phyloP scores from a whole-genome alignment of 257 asterid species.

The Cruciata laevipes region DNA sequence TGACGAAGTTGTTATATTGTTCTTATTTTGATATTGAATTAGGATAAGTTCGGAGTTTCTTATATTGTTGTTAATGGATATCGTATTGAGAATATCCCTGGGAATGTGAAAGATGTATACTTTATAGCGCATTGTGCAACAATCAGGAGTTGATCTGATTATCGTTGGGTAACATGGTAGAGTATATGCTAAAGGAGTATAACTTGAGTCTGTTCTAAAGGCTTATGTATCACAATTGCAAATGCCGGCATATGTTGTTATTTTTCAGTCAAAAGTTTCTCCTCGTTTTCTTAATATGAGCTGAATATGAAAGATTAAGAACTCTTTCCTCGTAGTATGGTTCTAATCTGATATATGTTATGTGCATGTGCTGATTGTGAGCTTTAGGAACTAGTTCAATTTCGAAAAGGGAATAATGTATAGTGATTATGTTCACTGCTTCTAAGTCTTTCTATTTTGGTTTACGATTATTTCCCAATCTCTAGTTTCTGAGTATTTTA shows the following conservation, averaged over 20 bases:
- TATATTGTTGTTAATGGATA: neutral
- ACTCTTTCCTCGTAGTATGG: neutral
- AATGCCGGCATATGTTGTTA: neutral
- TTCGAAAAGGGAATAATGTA: neutral
- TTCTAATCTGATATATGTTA: neutral
- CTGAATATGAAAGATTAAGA: neutral
- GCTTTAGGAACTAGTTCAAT: neutral
- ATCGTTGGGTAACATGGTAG: neutral
- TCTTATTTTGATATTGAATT: too few species aligned
- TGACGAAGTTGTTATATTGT: neutral
- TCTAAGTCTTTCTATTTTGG: neutral
- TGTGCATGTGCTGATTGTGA: neutral
- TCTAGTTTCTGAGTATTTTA: too few species aligned
- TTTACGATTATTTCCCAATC: neutral
- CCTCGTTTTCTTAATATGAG: neutral
- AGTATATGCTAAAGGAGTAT: neutral
- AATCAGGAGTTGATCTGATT: too few species aligned
- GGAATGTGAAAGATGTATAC: neutral
- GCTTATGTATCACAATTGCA: neutral
- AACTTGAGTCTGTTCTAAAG: too few species aligned
- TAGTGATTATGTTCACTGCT: neutral
- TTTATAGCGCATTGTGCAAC: neutral
- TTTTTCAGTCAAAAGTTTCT: neutral
- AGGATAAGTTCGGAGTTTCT: too few species aligned
- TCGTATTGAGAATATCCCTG: neutral